These are phyloP conservation scores for slime mould (Dictyostelium discoideum) DNA, from an alignment of 78 protist genomes.

Conservation along the genomic window dicty_2.7 NC_007090.3:952001-952500, in stretches of 20 bases:
- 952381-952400: neutral
- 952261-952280: neutral
- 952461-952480: neutral
- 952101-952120: conserved; percentile 94
- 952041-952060: conserved; percentile 96
- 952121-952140: conserved; percentile 96
- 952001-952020: neutral
- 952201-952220: neutral
- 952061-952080: conserved; percentile 96
- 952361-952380: neutral
- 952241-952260: neutral
- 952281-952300: neutral
- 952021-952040: conserved; percentile 95
- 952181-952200: conserved; percentile 42
- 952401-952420: neutral
- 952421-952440: neutral
- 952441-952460: neutral
- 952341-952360: neutral
- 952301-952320: conserved; percentile 22
- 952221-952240: neutral
- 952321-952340: neutral
- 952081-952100: conserved; percentile 93
- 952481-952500: neutral
- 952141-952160: conserved; percentile 94
- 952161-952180: conserved; percentile 71